A percentile compares a stretch with the other conserved stretches of the same genome.
Conservation (phyloP, 306 rosid species). For the Inga oerstediana region DNA sequence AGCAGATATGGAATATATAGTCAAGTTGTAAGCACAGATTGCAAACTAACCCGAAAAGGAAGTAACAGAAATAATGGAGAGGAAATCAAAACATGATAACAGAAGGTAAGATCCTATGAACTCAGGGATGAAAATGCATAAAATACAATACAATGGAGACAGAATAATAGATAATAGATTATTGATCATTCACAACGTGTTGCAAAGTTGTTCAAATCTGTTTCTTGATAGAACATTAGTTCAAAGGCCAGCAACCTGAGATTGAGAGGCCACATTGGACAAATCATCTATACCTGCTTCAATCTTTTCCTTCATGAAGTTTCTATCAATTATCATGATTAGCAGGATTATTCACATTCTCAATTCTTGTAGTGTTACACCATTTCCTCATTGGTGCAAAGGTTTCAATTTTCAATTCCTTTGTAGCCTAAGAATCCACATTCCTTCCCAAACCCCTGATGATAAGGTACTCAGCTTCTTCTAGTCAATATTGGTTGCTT, state of each 20-base stretch:
- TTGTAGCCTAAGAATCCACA: neutral
- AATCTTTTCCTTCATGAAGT: neutral
- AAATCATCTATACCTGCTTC: neutral
- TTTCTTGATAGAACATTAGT: neutral
- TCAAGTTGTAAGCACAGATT: neutral
- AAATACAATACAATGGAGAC: neutral
- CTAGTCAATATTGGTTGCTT: neutral
- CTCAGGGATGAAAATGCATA: neutral
- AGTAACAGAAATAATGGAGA: neutral
- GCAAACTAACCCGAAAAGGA: neutral
- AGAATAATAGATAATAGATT: neutral
- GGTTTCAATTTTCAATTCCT: neutral
- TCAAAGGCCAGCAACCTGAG: neutral
- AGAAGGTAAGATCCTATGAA: neutral
- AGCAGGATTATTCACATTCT: neutral
- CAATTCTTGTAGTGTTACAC: neutral
- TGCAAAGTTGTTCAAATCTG: neutral
- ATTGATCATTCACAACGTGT: neutral
- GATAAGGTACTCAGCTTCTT: neutral
- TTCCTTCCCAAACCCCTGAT: neutral
- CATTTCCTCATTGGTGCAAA: neutral
- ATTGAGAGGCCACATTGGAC: neutral
- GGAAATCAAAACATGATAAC: neutral
- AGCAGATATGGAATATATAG: neutral
- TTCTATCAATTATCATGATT: neutral